Base-by-base conservation (phyloP, 305 asterid species). In the Galium porrigens region DNA sequence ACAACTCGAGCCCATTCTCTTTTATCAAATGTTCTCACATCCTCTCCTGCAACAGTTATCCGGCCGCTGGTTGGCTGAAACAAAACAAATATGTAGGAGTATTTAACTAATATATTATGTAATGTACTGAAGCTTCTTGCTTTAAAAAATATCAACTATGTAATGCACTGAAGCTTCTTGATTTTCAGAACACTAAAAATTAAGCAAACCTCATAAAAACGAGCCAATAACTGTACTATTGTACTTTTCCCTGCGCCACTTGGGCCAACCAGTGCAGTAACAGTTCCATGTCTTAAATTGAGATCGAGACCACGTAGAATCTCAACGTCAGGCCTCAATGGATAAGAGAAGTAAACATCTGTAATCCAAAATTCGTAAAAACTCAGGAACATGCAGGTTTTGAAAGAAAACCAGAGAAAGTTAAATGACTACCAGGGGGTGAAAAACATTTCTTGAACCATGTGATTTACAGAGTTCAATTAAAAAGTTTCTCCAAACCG, bases 181-280 rank as follows among this genome's bases (percentile, higher is more conserved):
- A 1, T 41, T 41, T 41, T 9, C 29, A 33, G 5, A 8, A 64
- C 37, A 70, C n/a, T 46, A 51, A 30, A 57, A 30, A 57, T 12
- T 5, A 10, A 68, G 39, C 61, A 53, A 64, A 88, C 98, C 95
- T 91, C 98, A 54, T 91, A 91, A 74, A 84, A 91, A 39, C 98
- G 95, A 65, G 98, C 94, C 79, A 91, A 77, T 56, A 91, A 85
- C 80, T 91, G 98, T 48, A 91, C 98, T 53, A 91, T 81, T 58
- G 98, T 91, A 72, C 95, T 91, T 80, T 91, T 91, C 61, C 96
- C 98, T 20, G 98, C 95, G 49, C 96, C 98, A 76, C 98, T 91
- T 64, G 95, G 69, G 52, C 98, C 98, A 59, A 91, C 96, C 42
- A 91, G 88, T 75, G 98, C 96, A 73, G 98, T 89, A 56, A 89